Base-by-base conservation (phyloP, 345 rosid genomes). In the Microcos paniculata region DNA sequence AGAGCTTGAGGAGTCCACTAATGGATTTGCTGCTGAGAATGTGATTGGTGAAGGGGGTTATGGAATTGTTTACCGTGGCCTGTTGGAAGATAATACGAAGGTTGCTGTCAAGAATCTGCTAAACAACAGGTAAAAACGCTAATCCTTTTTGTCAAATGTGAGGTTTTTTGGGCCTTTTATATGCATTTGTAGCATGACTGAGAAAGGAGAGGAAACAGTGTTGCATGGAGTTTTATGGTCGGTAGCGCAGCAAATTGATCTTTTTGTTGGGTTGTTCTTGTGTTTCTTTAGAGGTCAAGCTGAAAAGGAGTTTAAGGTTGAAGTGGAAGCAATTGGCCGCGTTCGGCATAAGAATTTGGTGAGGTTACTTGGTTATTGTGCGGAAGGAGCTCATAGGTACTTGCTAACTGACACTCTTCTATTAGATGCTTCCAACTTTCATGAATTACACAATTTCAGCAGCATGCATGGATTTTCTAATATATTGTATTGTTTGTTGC, bases 21-120 rank as follows among this genome's bases (percentile, higher is more conserved):
- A 86, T 78, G 86, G 85, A 4, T 93, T 95, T 56, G 82, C 91
- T 28, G 90, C 85, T 70, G 96, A 87, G 85, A 91, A 89, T 80
- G 98, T 91, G 77, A 93, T 93, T 55, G 99, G 99, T 43, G 97
- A 95, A 88, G 99, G 98, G 58, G 99, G 99, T 6, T 93, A 95
- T 80, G 99, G 99, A 71, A 91, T 95, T 80, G 99, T 95, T 68
- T 93, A 91, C 82, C 76, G 86, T 75, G 99, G 99, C 65, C 78
- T 90, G 71, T 80, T 95, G 69, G 91, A 81, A 43, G 96, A 91
- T 24, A 88, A 88, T 56, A 82, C 92, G 46, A 75, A 70, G 7
- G 90, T 95, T 71, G 99, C 99, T 43, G 83, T 95, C 56, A 95
- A 95, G 83, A 95, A 92, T 89, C 83, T 95, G 78, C 93, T 91